These are phyloP conservation scores for Dictyophora rubrovolvata DNA, from an alignment of 768 basidiomycete genomes.

Conservation along the genomic window DNA sequence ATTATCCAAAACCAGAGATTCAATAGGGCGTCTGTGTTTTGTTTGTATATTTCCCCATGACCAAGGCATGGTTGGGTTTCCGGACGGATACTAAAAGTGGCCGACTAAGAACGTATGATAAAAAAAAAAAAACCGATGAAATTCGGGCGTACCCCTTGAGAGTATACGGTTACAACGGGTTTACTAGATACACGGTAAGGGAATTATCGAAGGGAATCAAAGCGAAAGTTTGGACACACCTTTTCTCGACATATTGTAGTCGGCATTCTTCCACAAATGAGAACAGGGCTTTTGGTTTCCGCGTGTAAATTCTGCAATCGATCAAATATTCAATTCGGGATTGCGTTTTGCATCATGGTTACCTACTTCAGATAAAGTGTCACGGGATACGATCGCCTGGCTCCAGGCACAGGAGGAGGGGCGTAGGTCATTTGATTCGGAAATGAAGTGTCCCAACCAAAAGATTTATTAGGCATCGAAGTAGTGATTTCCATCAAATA, in stretches of 20 bases:
- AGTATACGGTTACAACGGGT: slow-evolving; percentile 27
- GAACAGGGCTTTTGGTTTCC: slow-evolving; percentile 31
- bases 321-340: neutral
- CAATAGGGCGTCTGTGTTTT: slow-evolving; percentile 39
- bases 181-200: slow-evolving; percentile 9
- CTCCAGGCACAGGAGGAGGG: neutral
- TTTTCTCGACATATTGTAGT: slow-evolving; percentile 30
- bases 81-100: neutral
- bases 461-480: neutral
- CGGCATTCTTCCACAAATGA: slow-evolving; percentile 34
- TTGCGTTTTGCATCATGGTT: neutral
- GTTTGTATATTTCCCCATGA: slow-evolving; percentile 29
- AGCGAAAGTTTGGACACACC: slow-evolving; percentile 3
- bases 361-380: neutral
- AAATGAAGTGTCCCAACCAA: neutral
- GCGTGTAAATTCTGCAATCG: slow-evolving; percentile 31
- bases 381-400: neutral
- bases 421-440: neutral
- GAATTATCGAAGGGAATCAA: neutral
- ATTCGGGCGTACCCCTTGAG: neutral
- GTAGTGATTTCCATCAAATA: slow-evolving; percentile 26
- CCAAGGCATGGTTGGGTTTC: neutral
- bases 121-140: neutral
- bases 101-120: neutral
- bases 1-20: slow-evolving; percentile 42